Conservation (phyloP, 148 eudicot genomes). For the Camellia lanceoleosa region DNA sequence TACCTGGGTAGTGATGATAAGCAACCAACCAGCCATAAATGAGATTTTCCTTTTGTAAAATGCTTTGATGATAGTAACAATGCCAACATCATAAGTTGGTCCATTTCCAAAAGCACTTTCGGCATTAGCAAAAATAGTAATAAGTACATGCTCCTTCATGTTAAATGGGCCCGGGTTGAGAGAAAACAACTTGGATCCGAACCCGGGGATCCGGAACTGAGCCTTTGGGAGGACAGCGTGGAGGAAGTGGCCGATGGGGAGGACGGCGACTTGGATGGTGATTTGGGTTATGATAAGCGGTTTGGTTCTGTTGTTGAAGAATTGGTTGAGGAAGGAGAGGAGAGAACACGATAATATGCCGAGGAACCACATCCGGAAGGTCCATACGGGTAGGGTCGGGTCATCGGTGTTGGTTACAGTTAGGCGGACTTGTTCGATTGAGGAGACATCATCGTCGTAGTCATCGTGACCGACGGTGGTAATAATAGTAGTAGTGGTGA, state of each 20-base stretch:
- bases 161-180: constrained; percentile 92
- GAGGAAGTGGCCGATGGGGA: constrained; percentile 75
- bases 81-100: constrained; percentile 68
- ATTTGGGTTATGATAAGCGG: constrained; percentile 81
- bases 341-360: constrained; percentile 60
- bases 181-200: constrained; percentile 50
- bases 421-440: constrained; percentile 85
- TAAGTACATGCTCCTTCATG: constrained; percentile 88
- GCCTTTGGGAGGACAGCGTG: constrained; percentile 51
- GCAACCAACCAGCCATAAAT: constrained; percentile 81
- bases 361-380: constrained; percentile 92
- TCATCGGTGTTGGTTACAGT: constrained; percentile 80
- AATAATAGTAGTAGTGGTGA: constrained; percentile 13
- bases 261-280: constrained; percentile 70
- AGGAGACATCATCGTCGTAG: constrained; percentile 61
- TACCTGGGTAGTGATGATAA: constrained; percentile 94
- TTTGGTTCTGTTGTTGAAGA: constrained; percentile 77
- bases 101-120: constrained; percentile 86
- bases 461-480: not conserved
- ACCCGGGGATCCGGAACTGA: constrained; percentile 58
- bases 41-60: constrained; percentile 66
- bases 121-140: constrained; percentile 78
- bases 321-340: constrained; percentile 83
- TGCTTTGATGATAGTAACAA: constrained; percentile 75
- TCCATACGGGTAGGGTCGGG: constrained; percentile 88